Conservation (phyloP, 345 rosid genomes). For the Linum lewisii region DNA sequence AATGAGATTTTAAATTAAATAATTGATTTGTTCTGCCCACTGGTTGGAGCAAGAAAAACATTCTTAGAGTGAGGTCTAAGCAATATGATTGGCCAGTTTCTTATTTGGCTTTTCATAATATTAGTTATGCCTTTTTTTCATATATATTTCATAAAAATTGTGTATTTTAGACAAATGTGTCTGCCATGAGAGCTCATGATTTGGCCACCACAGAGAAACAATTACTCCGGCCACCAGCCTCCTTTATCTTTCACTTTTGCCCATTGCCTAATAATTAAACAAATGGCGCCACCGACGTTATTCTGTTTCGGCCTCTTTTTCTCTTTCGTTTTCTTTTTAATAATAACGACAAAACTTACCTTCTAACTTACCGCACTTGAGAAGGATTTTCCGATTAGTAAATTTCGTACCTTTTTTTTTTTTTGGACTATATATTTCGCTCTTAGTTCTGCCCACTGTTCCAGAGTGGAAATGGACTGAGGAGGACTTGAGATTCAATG, state of each 20-base stretch:
- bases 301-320: neutral
- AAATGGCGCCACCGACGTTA: neutral
- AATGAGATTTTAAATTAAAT: neutral
- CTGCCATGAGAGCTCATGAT: neutral
- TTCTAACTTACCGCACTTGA: neutral
- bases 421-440: neutral
- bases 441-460: neutral
- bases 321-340: neutral
- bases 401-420: neutral
- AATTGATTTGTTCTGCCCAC: too few relatives aligned
- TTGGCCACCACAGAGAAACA: neutral
- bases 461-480: neutral
- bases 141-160: too few relatives aligned
- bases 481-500: neutral
- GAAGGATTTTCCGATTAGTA: too few relatives aligned
- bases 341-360: neutral
- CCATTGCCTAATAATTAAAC: neutral
- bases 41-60: slow-evolving; percentile 16
- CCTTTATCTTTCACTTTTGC: neutral
- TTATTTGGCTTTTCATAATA: neutral
- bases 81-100: slow-evolving; percentile 7
- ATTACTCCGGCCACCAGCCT: neutral
- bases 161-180: neutral
- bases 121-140: too few relatives aligned
- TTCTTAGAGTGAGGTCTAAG: slow-evolving; percentile 28